Conservation (phyloP, 768 basidiomycete genomes). For the Mycena indigotica region DNA sequence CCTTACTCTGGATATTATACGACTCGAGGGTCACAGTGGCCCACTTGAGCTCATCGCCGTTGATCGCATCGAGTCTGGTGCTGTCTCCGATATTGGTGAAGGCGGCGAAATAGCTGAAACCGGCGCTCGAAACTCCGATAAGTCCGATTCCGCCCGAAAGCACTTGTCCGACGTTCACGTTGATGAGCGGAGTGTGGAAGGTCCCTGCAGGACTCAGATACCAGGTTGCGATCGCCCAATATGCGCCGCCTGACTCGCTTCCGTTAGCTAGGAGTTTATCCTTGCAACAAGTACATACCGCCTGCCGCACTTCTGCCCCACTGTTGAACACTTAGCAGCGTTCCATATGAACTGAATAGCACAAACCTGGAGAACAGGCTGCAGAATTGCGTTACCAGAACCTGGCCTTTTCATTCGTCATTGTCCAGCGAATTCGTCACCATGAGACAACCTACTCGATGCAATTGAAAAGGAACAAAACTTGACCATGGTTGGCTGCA, state of each 20-base stretch:
- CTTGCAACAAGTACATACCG: too few relatives aligned
- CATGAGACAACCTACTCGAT: background rate
- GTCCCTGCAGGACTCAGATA: background rate
- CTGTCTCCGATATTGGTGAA: constrained; percentile 11
- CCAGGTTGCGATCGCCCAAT: constrained; percentile 12
- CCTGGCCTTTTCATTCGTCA: background rate
- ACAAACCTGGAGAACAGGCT: too few relatives aligned
- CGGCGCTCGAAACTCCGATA: background rate
- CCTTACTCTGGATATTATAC: background rate
- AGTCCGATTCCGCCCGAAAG: constrained; percentile 7
- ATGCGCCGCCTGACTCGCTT: too few relatives aligned
- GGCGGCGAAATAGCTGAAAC: constrained; percentile 5
- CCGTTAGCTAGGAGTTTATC: too few relatives aligned
- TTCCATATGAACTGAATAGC: too few relatives aligned
- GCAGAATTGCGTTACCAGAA: constrained; percentile 4
- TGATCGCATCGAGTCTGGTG: background rate
- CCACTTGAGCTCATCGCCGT: constrained; percentile 5
- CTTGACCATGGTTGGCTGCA: constrained; percentile 1
- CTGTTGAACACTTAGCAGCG: too few relatives aligned
- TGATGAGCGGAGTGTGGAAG: constrained; percentile 1
- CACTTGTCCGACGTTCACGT: background rate
- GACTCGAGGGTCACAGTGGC: background rate
- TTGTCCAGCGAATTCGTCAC: background rate
- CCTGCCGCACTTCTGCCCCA: constrained; percentile 14
- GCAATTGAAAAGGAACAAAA: constrained; percentile 15